Conservation (phyloP, 352 stramenopile genomes). For the Pythium monospermum region DNA sequence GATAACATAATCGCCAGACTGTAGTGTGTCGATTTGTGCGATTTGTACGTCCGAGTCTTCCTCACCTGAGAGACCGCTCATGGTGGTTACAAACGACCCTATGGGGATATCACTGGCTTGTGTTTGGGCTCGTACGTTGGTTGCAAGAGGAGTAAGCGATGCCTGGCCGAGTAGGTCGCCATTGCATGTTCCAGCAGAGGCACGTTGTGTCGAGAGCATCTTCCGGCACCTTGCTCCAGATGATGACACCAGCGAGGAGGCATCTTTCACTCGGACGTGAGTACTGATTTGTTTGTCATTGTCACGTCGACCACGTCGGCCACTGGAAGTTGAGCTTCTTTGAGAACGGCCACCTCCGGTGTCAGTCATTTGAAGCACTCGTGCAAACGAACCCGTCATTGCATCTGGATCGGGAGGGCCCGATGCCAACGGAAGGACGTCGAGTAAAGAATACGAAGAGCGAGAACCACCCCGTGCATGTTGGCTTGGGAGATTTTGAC, state of each 20-base stretch:
- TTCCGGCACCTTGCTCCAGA: no score
- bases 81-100: no score
- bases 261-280: background rate
- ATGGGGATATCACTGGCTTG: no score
- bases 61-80: background rate
- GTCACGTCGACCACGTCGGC: background rate
- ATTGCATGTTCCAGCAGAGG: no score
- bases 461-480: background rate
- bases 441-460: background rate
- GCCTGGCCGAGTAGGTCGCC: no score
- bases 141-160: no score
- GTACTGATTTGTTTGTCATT: background rate
- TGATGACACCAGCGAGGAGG: no score
- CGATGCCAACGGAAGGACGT: background rate
- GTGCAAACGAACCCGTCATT: conserved; percentile 32
- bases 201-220: no score
- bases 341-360: no score
- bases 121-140: no score
- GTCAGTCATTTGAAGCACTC: conserved; percentile 12
- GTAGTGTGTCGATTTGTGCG: conserved; percentile 26
- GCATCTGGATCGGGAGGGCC: conserved; percentile 20
- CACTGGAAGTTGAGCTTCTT: no score
- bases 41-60: conserved; percentile 28
- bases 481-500: no score
- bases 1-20: conserved; percentile 30